phyloP scores from a whole-genome alignment of 441 rosid species.

The Bruguiera hainesii region DNA sequence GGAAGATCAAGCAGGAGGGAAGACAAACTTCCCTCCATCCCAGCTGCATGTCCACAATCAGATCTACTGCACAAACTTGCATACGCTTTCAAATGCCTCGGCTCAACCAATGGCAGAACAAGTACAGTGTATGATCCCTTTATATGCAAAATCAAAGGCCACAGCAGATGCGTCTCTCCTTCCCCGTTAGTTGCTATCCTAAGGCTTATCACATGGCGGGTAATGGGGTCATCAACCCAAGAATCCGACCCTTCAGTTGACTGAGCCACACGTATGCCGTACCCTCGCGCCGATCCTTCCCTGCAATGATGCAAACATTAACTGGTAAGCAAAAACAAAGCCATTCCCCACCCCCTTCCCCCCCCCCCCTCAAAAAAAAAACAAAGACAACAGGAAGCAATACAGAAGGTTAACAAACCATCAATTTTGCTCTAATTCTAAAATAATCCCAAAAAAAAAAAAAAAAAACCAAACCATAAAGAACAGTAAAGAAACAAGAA shows the following conservation, averaged over 20 bases:
- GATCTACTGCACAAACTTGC: conserved; percentile 50
- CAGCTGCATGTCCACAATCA: conserved; percentile 81
- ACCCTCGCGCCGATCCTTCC: conserved; percentile 83
- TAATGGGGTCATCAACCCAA: conserved; percentile 96
- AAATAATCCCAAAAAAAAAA: too few species aligned
- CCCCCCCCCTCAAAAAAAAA: not conserved
- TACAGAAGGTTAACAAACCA: too few species aligned
- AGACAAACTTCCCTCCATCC: conserved; percentile 61
- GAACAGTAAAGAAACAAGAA: too few species aligned
- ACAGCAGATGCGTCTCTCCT: conserved; percentile 50
- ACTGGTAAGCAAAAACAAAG: conserved; percentile 5
- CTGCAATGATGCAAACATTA: conserved; percentile 32
- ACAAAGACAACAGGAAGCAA: too few species aligned
- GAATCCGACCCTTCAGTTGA: conserved; percentile 79
- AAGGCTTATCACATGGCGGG: conserved; percentile 76
- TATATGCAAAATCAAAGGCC: conserved; percentile 81
- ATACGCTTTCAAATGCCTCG: conserved; percentile 56
- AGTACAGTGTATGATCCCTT: conserved; percentile 60
- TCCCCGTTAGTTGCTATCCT: conserved; percentile 37
- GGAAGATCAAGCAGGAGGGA: conserved; percentile 85
- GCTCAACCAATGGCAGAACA: conserved; percentile 73
- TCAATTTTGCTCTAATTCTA: too few species aligned
- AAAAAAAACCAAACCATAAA: too few species aligned
- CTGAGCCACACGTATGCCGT: conserved; percentile 66
- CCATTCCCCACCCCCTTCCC: not conserved